Evolutionary conservation across 306 rosid genomes (phyloP).

Genomic region (Trifolium dubium): DNA sequence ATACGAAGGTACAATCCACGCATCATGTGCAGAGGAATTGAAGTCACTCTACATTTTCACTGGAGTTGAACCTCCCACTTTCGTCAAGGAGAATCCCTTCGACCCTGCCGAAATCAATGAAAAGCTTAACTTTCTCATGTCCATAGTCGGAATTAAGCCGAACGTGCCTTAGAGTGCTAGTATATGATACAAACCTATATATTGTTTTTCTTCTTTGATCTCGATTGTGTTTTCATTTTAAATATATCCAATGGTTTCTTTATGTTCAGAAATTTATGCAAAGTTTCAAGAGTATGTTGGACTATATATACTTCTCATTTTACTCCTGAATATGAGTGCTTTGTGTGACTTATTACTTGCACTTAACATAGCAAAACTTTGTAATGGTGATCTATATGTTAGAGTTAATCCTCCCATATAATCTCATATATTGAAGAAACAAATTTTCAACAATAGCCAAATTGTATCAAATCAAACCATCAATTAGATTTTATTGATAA

Average conservation of each 20-base stretch:
- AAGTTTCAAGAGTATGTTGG: neutral
- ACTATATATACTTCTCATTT: slow-evolving; percentile 2
- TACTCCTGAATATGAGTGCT: too few species aligned
- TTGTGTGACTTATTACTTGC: too few species aligned
- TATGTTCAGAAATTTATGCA: slow-evolving; percentile 6
- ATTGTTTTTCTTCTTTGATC: slow-evolving; percentile 4
- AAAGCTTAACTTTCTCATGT: slow-evolving; percentile 71
- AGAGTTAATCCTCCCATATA: too few species aligned
- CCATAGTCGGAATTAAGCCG: slow-evolving; percentile 75
- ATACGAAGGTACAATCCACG: slow-evolving; percentile 48
- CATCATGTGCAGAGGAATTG: slow-evolving; percentile 63
- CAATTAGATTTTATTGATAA: too few species aligned
- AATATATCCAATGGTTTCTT: neutral
- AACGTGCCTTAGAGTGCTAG: slow-evolving; percentile 28
- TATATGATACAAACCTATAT: neutral
- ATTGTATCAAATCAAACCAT: too few species aligned
- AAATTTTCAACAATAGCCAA: too few species aligned
- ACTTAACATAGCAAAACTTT: too few species aligned
- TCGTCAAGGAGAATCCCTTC: slow-evolving; percentile 38
- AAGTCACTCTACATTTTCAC: slow-evolving; percentile 74
- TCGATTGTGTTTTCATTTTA: neutral
- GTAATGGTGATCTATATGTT: too few species aligned
- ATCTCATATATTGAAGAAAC: too few species aligned
- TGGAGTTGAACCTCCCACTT: slow-evolving; percentile 71
- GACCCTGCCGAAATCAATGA: slow-evolving; percentile 51